A percentile compares a stretch with the other conserved stretches of the same genome.
phyloP scores from a whole-genome alignment of 129 eudicot species.

The Artemisia tridentata region DNA sequence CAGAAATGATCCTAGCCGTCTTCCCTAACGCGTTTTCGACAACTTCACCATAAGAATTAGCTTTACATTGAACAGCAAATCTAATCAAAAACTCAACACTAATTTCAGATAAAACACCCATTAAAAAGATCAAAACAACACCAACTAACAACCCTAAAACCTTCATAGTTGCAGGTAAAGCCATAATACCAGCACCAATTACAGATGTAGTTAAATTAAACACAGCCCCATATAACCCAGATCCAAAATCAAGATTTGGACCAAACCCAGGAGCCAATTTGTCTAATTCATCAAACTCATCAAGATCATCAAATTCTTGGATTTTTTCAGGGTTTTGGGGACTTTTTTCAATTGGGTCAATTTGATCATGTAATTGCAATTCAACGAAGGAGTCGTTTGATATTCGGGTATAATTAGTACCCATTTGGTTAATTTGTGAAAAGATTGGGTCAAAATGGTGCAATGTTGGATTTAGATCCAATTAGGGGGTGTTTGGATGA shows the following conservation, averaged over 20 bases:
- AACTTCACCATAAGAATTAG: slow-evolving; percentile 83
- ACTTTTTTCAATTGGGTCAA: slow-evolving; percentile 6
- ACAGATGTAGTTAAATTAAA: slow-evolving; percentile 86
- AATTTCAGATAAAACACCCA: slow-evolving; percentile 80
- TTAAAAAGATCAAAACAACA: slow-evolving; percentile 54
- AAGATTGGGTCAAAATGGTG: slow-evolving; percentile 9
- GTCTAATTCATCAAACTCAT: slow-evolving; percentile 50
- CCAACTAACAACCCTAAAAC: slow-evolving; percentile 79
- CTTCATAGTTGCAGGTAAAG: slow-evolving; percentile 96
- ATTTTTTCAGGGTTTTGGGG: slow-evolving; percentile 32
- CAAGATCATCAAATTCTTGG: slow-evolving; percentile 26
- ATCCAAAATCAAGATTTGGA: slow-evolving; percentile 33
- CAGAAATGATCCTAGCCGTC: slow-evolving; percentile 64
- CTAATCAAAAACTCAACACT: slow-evolving; percentile 77
- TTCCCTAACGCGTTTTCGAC: slow-evolving; percentile 88
- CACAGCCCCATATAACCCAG: slow-evolving; percentile 81
- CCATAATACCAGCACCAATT: slow-evolving; percentile 99
- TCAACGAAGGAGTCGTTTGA: slow-evolving; percentile 51
- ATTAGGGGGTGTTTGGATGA: slow-evolving; percentile 22
- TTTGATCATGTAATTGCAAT: slow-evolving; percentile 47
- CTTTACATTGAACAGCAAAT: slow-evolving; percentile 75
- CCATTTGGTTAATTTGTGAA: slow-evolving; percentile 30
- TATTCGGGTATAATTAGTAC: slow-evolving; percentile 49
- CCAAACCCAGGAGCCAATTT: slow-evolving; percentile 53
- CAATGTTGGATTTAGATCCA: slow-evolving; percentile 15